Conservation (phyloP, 2,329 filamentous ascomycete genomes). For the Teratosphaeria nubilosa region DNA sequence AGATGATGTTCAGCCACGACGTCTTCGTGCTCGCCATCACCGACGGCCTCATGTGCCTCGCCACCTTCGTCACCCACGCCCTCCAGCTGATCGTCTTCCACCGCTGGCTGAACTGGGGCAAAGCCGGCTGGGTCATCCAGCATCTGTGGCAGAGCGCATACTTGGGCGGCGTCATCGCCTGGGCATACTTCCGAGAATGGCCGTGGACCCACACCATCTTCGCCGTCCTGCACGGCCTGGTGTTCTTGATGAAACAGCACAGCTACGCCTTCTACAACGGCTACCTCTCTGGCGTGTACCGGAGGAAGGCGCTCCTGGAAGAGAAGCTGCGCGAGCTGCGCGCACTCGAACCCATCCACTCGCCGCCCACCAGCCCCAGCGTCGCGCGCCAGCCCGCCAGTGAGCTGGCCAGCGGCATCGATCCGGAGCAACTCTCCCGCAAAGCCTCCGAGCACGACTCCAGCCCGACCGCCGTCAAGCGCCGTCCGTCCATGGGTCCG, state of each 20-base stretch:
- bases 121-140: constrained; percentile 62
- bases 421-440: constrained; percentile 7
- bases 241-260: constrained; percentile 78
- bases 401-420: constrained; percentile 8
- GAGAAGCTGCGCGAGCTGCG: constrained; percentile 49
- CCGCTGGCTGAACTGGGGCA: constrained; percentile 58
- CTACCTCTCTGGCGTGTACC: constrained; percentile 50
- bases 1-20: constrained; percentile 53
- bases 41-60: constrained; percentile 58
- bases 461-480: constrained; percentile 7
- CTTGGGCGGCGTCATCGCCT: constrained; percentile 50
- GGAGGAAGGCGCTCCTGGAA: constrained; percentile 35
- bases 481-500: constrained; percentile 26
- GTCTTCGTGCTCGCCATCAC: constrained; percentile 45
- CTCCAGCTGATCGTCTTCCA: constrained; percentile 52
- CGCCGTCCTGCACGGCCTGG: constrained; percentile 62
- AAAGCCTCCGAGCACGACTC: neutral
- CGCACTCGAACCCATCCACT: constrained; percentile 35
- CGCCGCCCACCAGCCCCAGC: constrained; percentile 26
- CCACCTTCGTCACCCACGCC: constrained; percentile 55
- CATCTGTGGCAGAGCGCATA: constrained; percentile 62
- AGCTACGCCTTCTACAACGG: constrained; percentile 73
- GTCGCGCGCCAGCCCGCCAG: constrained; percentile 2
- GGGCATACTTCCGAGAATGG: constrained; percentile 64
- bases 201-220: constrained; percentile 76